These are phyloP conservation scores for Candida stauntonica DNA, from an alignment of 805 yeast genomes.

Conservation along the genomic window DNA sequence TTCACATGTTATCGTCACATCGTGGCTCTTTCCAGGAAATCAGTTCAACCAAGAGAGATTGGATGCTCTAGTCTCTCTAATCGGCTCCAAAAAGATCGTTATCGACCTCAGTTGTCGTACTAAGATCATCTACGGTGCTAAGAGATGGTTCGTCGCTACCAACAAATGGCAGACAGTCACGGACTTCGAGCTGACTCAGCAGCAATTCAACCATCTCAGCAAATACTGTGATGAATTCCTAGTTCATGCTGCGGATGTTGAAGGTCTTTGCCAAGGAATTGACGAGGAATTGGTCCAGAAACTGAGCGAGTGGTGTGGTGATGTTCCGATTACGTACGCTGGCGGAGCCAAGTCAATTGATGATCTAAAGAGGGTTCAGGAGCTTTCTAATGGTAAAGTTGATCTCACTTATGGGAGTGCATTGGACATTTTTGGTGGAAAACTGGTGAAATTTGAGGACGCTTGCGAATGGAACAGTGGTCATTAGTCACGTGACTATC, in stretches of 20 bases:
- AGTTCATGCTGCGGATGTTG: slow-evolving; percentile 98
- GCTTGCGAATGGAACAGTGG: slow-evolving; percentile 67
- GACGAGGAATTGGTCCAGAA: slow-evolving; percentile 71
- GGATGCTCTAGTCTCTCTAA: slow-evolving; percentile 40
- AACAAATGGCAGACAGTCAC: slow-evolving; percentile 96
- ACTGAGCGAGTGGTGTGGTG: slow-evolving; percentile 71
- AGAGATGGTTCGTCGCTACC: slow-evolving; percentile 89
- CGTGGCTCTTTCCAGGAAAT: slow-evolving; percentile 78
- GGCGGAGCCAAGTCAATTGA: slow-evolving; percentile 84
- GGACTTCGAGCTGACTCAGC: slow-evolving; percentile 47
- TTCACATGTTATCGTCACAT: slow-evolving; percentile 83
- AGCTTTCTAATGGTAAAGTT: slow-evolving; percentile 73
- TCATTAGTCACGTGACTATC: too few species aligned
- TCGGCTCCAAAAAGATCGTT: slow-evolving; percentile 69
- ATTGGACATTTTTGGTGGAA: slow-evolving; percentile 92
- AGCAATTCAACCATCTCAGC: slow-evolving; percentile 50
- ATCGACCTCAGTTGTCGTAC: slow-evolving; percentile 85
- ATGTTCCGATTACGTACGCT: slow-evolving; percentile 83
- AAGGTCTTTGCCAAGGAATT: slow-evolving; percentile 91
- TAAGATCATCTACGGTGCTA: slow-evolving; percentile 22
- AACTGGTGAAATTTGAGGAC: slow-evolving; percentile 68
- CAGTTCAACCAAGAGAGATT: slow-evolving; percentile 50
- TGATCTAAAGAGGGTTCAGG: slow-evolving; percentile 65
- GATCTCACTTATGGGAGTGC: slow-evolving; percentile 94
- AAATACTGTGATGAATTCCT: slow-evolving; percentile 79